Evolutionary conservation across 169 alveolate genomes (phyloP).

Genomic region (Blepharisma undulans): DNA sequence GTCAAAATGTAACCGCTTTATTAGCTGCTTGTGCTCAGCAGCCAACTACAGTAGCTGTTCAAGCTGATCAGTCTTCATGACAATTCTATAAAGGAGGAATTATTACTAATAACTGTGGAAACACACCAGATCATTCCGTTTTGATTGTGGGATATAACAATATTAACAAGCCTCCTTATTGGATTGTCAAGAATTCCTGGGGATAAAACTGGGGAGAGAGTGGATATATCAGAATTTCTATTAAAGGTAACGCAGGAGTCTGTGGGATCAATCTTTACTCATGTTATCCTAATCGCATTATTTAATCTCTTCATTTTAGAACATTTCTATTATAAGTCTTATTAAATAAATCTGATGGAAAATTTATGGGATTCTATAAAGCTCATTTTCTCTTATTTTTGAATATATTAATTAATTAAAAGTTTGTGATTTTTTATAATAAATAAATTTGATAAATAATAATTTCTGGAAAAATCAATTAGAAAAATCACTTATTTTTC

Average conservation of each 20-base stretch:
- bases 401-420: too few species aligned
- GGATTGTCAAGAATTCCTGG: conserved; percentile 79
- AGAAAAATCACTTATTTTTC: too few species aligned
- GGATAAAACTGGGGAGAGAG: conserved; percentile 73
- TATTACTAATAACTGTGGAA: conserved; percentile 75
- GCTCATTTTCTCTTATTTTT: too few species aligned
- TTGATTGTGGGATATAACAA: conserved; percentile 65
- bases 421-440: too few species aligned
- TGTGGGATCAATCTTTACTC: conserved; percentile 22
- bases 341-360: too few species aligned
- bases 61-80: conserved; percentile 86
- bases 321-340: background rate
- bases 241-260: conserved; percentile 1
- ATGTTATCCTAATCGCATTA: background rate
- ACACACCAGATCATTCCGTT: conserved; percentile 81
- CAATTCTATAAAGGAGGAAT: conserved; percentile 87
- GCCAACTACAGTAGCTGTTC: conserved; percentile 93
- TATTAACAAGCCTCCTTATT: conserved; percentile 23
- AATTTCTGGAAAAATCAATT: too few species aligned
- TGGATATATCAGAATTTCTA: conserved; percentile 66
- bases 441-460: too few species aligned
- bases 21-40: conserved; percentile 62
- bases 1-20: background rate
- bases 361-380: too few species aligned
- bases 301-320: background rate